These are phyloP conservation scores for Catharanthus roseus DNA, from an alignment of 257 asterid genomes.

Conservation along the genomic window DNA sequence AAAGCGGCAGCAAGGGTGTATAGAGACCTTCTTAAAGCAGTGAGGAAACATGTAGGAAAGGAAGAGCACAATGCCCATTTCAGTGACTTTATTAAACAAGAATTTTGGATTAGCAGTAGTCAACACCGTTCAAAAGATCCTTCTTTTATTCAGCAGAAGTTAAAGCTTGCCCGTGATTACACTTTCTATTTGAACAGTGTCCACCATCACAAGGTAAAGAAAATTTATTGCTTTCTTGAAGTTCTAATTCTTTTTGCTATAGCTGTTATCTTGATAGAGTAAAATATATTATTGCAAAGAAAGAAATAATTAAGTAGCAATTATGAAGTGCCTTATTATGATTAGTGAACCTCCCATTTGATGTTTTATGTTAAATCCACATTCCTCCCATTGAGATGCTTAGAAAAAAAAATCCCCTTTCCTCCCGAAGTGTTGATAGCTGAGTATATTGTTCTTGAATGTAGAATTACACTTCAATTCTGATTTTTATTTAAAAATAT, in stretches of 20 bases:
- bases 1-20: constrained; percentile 40
- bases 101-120: constrained; percentile 38
- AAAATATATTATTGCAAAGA: not conserved
- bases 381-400: not conserved
- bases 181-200: constrained; percentile 65
- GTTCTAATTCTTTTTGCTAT: not conserved
- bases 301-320: not conserved
- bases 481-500: not conserved
- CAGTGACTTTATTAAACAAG: constrained; percentile 55
- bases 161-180: constrained; percentile 71
- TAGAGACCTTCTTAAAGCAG: constrained; percentile 62
- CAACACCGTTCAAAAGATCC: constrained; percentile 22
- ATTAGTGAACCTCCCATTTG: not conserved
- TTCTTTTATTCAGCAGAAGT: constrained; percentile 20
- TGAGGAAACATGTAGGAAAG: constrained; percentile 57
- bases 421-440: not conserved
- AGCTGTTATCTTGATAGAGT: not conserved
- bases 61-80: constrained; percentile 60
- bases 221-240: not conserved
- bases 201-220: constrained; percentile 75
- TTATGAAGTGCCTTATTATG: not conserved
- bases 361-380: not conserved
- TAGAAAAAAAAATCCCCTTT: not conserved
- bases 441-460: not conserved
- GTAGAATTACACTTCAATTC: not conserved